Conservation (phyloP, 2,329 filamentous ascomycete genomes). For the Leptographium radiaticola region DNA sequence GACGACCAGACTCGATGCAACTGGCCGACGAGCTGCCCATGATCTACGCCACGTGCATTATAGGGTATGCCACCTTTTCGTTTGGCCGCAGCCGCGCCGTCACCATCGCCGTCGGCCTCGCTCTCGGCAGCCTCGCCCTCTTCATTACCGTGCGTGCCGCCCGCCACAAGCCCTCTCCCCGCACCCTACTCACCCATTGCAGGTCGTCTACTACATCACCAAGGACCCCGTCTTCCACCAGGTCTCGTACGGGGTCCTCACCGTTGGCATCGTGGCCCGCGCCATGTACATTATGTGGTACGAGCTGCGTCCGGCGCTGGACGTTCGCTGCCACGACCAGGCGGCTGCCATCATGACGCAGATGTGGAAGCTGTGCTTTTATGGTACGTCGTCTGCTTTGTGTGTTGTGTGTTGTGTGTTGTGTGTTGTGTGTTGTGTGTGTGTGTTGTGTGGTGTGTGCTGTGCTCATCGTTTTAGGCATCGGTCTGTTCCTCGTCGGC, state of each 20-base stretch:
- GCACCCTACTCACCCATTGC: not conserved
- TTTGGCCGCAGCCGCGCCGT: conserved; percentile 40
- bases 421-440: too few relatives aligned
- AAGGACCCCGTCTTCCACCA: conserved; percentile 79
- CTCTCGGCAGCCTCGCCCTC: conserved; percentile 40
- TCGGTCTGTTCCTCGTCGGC: conserved; percentile 59
- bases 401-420: too few relatives aligned
- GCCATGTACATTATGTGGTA: conserved; percentile 63
- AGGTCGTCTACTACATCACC: conserved; percentile 54
- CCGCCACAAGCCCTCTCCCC: too few relatives aligned
- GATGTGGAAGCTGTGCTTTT: conserved; percentile 65
- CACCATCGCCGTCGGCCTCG: conserved; percentile 39
- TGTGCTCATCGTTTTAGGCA: conserved; percentile 28
- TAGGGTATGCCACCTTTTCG: conserved; percentile 56
- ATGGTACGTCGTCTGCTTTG: conserved; percentile 29
- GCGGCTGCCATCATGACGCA: conserved; percentile 34
- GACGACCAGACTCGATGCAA: conserved; percentile 39
- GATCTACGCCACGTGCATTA: conserved; percentile 46
- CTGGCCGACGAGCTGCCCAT: conserved; percentile 47
- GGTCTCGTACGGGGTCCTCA: conserved; percentile 61
- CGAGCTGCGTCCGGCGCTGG: conserved; percentile 30
- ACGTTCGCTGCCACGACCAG: conserved; percentile 33
- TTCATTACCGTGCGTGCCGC: conserved; percentile 52
- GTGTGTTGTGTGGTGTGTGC: too few relatives aligned
- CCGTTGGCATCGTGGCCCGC: conserved; percentile 54